These are phyloP conservation scores for Penicillium expansum DNA, from an alignment of 2,329 filamentous ascomycete genomes.

Conservation along the genomic window DNA sequence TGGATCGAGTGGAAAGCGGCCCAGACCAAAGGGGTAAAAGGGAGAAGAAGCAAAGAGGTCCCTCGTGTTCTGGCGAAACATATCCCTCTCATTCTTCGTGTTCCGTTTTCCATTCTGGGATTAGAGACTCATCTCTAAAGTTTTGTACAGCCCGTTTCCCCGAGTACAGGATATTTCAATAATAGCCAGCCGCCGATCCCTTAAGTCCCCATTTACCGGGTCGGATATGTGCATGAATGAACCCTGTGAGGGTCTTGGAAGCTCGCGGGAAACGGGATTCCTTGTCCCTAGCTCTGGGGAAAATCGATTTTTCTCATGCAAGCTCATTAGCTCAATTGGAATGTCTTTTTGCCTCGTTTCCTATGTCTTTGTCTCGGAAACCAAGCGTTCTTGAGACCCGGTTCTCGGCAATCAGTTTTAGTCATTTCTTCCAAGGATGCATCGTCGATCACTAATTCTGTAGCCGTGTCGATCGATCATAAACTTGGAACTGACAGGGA, in stretches of 20 bases:
- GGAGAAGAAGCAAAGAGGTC: constrained; percentile 8
- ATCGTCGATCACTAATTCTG: constrained; percentile 13
- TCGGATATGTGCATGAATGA: constrained; percentile 11
- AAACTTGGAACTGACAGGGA: constrained; percentile 23
- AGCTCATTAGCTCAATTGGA: not conserved
- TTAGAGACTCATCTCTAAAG: constrained; percentile 2
- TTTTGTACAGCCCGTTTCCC: not conserved
- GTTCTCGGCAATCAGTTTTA: constrained; percentile 5
- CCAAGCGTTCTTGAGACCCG: not conserved
- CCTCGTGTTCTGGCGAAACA: constrained; percentile 13
- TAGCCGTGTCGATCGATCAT: constrained; percentile 15
- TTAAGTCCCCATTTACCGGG: constrained; percentile 8
- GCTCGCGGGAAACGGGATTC: not conserved
- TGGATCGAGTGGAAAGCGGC: constrained; percentile 11
- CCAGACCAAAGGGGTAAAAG: constrained; percentile 20
- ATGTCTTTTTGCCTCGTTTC: constrained; percentile 4
- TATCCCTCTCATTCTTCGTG: constrained; percentile 15
- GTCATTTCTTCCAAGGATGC: constrained; percentile 4
- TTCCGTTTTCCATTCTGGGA: constrained; percentile 1
- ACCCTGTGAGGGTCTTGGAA: constrained; percentile 3
- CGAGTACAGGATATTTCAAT: constrained; percentile 6
- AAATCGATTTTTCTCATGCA: not conserved
- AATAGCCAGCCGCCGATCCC: not conserved
- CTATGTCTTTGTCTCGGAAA: constrained; percentile 6
- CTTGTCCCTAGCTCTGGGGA: not conserved